phyloP scores from a whole-genome alignment of 768 basidiomycete species.

The Boletus vinaceobasis region DNA sequence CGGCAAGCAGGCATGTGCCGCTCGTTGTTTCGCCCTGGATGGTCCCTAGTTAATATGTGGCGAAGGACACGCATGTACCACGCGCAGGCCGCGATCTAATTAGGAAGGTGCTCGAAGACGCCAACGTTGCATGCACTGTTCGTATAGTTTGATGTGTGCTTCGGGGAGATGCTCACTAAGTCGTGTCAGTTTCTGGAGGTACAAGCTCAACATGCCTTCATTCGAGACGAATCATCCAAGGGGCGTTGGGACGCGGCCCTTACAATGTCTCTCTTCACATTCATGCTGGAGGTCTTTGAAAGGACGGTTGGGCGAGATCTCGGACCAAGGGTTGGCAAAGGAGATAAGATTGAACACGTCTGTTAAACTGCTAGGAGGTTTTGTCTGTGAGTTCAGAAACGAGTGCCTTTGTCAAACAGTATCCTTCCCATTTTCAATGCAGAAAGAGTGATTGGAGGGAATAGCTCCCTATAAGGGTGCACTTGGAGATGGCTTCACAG shows the following conservation, averaged over 20 bases:
- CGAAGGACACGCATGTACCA: constrained; percentile 89
- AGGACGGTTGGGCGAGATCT: constrained; percentile 83
- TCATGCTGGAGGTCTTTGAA: constrained; percentile 93
- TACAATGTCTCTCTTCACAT: constrained; percentile 71
- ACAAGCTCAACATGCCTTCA: constrained; percentile 96
- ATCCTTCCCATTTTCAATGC: constrained; percentile 29
- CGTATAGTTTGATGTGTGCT: constrained; percentile 24
- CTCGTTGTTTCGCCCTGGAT: not conserved
- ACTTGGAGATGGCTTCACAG: constrained; percentile 13
- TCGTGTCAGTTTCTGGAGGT: constrained; percentile 80
- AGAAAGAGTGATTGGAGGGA: constrained; percentile 67
- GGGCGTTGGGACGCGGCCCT: constrained; percentile 96
- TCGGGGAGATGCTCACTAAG: constrained; percentile 5
- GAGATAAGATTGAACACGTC: constrained; percentile 68
- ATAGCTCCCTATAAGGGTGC: constrained; percentile 47
- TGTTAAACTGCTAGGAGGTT: constrained; percentile 37
- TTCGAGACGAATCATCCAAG: constrained; percentile 88
- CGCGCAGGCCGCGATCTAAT: constrained; percentile 84
- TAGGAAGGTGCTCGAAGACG: constrained; percentile 78
- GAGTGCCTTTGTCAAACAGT: constrained; percentile 6
- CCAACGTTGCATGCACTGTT: constrained; percentile 67
- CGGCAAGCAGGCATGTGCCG: constrained; percentile 72
- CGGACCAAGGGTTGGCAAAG: constrained; percentile 54
- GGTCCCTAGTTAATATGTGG: not conserved
- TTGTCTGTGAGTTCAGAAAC: constrained; percentile 11